Conservation (phyloP, 768 basidiomycete genomes). For the Suillus tomentosus region DNA sequence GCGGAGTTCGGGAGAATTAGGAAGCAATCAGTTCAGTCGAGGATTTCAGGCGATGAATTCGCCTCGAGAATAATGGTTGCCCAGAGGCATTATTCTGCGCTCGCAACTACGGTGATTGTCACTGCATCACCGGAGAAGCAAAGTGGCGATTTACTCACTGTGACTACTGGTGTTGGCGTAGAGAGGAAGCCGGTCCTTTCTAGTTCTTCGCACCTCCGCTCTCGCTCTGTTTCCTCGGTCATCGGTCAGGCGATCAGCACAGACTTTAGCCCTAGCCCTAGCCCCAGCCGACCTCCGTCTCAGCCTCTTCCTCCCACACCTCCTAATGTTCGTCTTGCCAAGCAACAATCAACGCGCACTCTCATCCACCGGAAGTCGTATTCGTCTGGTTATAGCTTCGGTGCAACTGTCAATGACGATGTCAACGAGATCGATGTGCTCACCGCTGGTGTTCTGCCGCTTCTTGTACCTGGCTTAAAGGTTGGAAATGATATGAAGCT, state of each 20-base stretch:
- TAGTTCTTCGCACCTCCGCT: constrained; percentile 51
- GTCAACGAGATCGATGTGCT: constrained; percentile 72
- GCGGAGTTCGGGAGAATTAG: constrained; percentile 57
- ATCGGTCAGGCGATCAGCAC: constrained; percentile 42
- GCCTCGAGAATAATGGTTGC: constrained; percentile 68
- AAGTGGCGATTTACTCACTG: constrained; percentile 21
- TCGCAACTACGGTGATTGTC: constrained; percentile 66
- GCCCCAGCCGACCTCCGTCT: constrained; percentile 60
- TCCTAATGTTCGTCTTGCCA: constrained; percentile 59
- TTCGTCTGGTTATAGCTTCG: constrained; percentile 66
- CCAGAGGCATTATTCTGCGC: constrained; percentile 69
- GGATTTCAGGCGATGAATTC: constrained; percentile 48
- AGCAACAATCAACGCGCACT: constrained; percentile 41
- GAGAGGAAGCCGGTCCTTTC: constrained; percentile 32
- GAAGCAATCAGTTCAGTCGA: constrained; percentile 57
- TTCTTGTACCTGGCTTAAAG: constrained; percentile 66
- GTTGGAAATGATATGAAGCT: constrained; percentile 59
- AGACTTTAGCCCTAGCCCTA: constrained; percentile 43
- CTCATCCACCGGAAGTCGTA: constrained; percentile 63
- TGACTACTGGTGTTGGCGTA: constrained; percentile 37
- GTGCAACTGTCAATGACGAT: constrained; percentile 48
- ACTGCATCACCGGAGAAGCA: constrained; percentile 47
- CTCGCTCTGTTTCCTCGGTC: constrained; percentile 59
- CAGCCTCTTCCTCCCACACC: constrained; percentile 78
- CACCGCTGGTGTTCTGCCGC: constrained; percentile 66